These are phyloP conservation scores for Haplosporangium sp. DNA, from an alignment of 371 early-diverging fungal genomes.

Conservation along the genomic window DNA sequence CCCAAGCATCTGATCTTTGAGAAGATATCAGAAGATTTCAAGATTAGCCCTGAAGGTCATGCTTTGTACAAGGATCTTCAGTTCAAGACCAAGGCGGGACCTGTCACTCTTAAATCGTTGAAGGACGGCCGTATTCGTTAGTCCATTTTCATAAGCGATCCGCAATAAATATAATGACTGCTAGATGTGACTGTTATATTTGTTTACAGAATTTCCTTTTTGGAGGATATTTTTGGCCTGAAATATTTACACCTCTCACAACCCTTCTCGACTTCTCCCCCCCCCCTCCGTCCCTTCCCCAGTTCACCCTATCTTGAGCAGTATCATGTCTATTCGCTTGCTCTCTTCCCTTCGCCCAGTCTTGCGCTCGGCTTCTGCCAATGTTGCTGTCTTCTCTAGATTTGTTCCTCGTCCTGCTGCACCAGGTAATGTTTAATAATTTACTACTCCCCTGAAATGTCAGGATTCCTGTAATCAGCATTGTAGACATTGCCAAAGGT, in stretches of 20 bases:
- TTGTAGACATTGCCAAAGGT: too few species aligned
- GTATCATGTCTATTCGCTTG: conserved; percentile 29
- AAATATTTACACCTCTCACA: not conserved
- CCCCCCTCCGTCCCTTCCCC: not conserved
- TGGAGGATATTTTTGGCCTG: not conserved
- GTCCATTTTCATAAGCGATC: not conserved
- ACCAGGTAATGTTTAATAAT: conserved; percentile 17
- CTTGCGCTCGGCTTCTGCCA: conserved; percentile 26
- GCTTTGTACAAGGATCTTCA: conserved; percentile 64
- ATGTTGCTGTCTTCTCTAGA: conserved; percentile 18
- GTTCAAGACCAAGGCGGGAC: conserved; percentile 62
- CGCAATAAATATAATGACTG: not conserved
- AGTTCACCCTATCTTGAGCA: not conserved
- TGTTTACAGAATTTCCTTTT: conserved; percentile 2
- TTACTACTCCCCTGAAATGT: not conserved
- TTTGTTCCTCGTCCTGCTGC: conserved; percentile 23
- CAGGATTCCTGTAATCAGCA: not conserved
- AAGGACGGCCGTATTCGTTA: conserved; percentile 55
- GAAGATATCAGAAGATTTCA: conserved; percentile 59
- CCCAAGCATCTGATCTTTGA: conserved; percentile 71
- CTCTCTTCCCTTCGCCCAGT: conserved; percentile 39
- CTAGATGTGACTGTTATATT: not conserved
- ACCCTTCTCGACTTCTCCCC: not conserved
- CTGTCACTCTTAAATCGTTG: conserved; percentile 52
- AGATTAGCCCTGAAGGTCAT: conserved; percentile 57